Base-by-base conservation (phyloP, 306 rosid genomes). In the Pyrus bretschneideri region DNA sequence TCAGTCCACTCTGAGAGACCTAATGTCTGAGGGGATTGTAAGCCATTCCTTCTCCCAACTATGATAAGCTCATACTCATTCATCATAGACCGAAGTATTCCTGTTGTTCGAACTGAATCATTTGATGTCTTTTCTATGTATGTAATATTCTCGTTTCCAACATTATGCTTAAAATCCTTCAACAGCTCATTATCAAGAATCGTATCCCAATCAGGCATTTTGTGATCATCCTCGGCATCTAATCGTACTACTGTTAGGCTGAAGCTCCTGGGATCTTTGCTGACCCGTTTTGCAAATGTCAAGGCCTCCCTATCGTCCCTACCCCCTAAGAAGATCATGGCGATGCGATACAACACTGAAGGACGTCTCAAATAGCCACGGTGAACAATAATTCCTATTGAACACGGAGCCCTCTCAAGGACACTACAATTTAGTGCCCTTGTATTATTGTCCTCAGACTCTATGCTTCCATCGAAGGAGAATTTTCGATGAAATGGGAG, bases 1-100 rank as follows among this genome's bases (percentile, higher is more conserved):
- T 89, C 93, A 80, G 85, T 86, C 97, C 98, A 93, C 57, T 88
- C 88, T 19, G 74, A 61, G 15, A 93, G 77, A 14, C 97, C 91
- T 3, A 27, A 19, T 1, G 91, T 91, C 15, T 86, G 93, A 27
- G 82, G 73, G 29, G 72, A 80, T 49, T 86, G 81, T 2, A 72
- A 4, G 1, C 85, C 80, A 11, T 74, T 78, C 44, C 89, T 82
- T 76, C 95, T 89, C 8, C 98, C 93, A 52, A 87, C 90, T 42
- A 91, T 74, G 7, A 88, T 76, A 59, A 89, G 79, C 78, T 89
- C 91, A 84, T 64, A 89, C 31, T 70, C 75, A 33, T 35, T 73
- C 6, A 69, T 87, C 45, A 84, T 27, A 30, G 74, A 46, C 29
- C 59, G 46, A 2, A 79, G 70, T 6, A 67, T 4, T 3, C 12